Evolutionary conservation across 2,329 filamentous ascomycete genomes (phyloP), one percentile per base, ranked within the genome.

Genomic region (Dactylella cylindrospora): DNA sequence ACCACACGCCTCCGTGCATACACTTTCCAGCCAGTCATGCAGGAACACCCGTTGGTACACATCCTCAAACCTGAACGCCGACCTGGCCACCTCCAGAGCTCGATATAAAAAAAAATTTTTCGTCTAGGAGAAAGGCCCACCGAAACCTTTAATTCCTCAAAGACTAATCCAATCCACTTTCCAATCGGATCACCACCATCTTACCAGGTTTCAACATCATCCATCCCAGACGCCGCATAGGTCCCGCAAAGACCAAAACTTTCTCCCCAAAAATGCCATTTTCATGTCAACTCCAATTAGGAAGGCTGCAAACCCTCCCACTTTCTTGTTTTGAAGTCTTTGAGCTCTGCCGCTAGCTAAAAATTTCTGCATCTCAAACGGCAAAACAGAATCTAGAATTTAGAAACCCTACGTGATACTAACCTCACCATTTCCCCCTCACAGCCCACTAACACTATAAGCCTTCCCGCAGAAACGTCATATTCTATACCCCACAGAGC

Each of bases 1-100:
- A n/a, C n/a, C n/a, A 57, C 52, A 49, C 50, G 52, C 52, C 52
- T 57, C 50, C 38, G n/a, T 57, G 52, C 52, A 57, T 57, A 57
- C 50, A 44, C 52, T 49, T 38, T 38, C 43, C n/a, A n/a, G n/a
- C n/a, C n/a, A n/a, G n/a, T n/a, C 52, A 57, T 57, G 52, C 52
- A 57, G 52, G 52, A 57, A 57, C 52, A 49, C 52, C 52, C 52
- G 52, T 57, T 57, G 49, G 26, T 29, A 44, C n/a, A 32, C 52
- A 57, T 57, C 43, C 51, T 44, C 31, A 26, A 36, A 43, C n/a
- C 33, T 35, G 29, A 36, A 39, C 35, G 52, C 44, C 52, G 17
- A 35, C 28, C 43, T 49, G n/a, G n/a, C 32, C 41, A 33, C 41
- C 22, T 7, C 19, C 39, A 3, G 5, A 20, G 9, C 10, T 15